A percentile compares a stretch with the other conserved stretches of the same genome.
Conservation (phyloP, 176 grass and related monocot genomes). For the Miscanthus lutarioriparius region DNA sequence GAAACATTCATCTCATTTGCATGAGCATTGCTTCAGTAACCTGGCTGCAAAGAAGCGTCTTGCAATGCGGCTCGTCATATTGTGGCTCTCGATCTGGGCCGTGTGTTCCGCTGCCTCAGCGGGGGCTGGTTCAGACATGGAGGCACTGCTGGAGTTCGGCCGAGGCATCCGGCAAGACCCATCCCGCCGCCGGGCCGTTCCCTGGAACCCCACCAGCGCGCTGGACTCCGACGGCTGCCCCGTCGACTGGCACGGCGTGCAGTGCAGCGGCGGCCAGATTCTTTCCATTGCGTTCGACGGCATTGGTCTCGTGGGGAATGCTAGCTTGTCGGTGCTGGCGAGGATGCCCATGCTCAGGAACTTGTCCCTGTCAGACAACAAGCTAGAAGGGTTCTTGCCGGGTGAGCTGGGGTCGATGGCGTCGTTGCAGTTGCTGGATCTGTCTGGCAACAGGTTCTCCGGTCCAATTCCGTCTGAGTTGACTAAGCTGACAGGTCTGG, state of each 20-base stretch:
- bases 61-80: conserved; percentile 55
- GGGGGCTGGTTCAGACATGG: conserved; percentile 57
- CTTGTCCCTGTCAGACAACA: conserved; percentile 68
- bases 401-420: conserved; percentile 41
- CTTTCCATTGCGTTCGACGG: conserved; percentile 59
- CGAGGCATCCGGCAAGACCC: conserved; percentile 58
- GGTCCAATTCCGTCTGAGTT: conserved; percentile 56
- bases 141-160: conserved; percentile 74
- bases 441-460: conserved; percentile 60
- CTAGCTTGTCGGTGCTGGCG: conserved; percentile 56
- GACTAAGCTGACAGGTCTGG: conserved; percentile 47
- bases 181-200: conserved; percentile 26
- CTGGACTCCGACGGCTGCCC: conserved; percentile 75
- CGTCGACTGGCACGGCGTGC: conserved; percentile 67
- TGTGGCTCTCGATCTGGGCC: conserved; percentile 59
- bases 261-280: conserved; percentile 68
- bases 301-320: conserved; percentile 68
- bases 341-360: conserved; percentile 76
- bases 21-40: neutral
- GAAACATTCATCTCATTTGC: conserved; percentile 10
- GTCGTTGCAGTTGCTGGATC: conserved; percentile 61
- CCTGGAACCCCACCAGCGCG: conserved; percentile 65
- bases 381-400: conserved; percentile 54
- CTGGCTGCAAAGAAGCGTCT: conserved; percentile 26
- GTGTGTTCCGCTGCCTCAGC: conserved; percentile 11